Conservation (phyloP, 768 basidiomycete genomes). For the Podaxis sp. region DNA sequence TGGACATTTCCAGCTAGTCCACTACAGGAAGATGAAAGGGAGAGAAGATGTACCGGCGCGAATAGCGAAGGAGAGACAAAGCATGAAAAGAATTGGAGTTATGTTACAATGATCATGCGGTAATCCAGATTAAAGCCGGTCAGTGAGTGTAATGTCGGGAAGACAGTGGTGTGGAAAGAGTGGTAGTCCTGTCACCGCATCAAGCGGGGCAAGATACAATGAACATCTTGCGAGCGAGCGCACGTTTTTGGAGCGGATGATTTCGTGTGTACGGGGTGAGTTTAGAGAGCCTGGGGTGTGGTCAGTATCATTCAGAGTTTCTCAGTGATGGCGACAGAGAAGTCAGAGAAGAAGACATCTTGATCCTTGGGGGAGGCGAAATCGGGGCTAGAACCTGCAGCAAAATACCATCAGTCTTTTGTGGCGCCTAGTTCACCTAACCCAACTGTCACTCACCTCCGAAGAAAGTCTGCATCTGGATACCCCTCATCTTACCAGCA, state of each 20-base stretch:
- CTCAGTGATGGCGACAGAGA: conserved; percentile 61
- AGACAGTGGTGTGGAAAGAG: conserved; percentile 8
- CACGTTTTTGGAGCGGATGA: not conserved
- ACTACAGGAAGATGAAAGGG: not conserved
- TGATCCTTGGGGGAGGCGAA: conserved; percentile 62
- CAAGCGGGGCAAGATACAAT: not conserved
- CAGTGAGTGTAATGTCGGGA: conserved; percentile 3
- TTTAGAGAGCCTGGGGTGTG: not conserved
- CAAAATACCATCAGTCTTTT: not conserved
- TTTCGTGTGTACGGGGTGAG: not conserved
- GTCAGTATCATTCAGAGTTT: conserved; percentile 28
- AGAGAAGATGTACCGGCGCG: not conserved
- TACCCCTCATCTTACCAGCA: conserved; percentile 56
- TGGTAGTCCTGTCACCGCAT: conserved; percentile 2
- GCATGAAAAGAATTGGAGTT: not conserved
- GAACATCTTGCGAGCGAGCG: no score
- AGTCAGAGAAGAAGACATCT: conserved; percentile 67
- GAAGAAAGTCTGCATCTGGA: conserved; percentile 78
- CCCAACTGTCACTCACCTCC: conserved; percentile 41
- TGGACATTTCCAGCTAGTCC: not conserved
- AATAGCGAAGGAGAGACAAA: not conserved
- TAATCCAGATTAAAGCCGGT: not conserved
- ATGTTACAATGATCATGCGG: conserved; percentile 1
- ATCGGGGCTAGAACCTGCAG: conserved; percentile 20
- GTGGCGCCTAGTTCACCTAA: not conserved